phyloP scores from a whole-genome alignment of 805 yeast genomes.

The Candida dajiaensis region DNA sequence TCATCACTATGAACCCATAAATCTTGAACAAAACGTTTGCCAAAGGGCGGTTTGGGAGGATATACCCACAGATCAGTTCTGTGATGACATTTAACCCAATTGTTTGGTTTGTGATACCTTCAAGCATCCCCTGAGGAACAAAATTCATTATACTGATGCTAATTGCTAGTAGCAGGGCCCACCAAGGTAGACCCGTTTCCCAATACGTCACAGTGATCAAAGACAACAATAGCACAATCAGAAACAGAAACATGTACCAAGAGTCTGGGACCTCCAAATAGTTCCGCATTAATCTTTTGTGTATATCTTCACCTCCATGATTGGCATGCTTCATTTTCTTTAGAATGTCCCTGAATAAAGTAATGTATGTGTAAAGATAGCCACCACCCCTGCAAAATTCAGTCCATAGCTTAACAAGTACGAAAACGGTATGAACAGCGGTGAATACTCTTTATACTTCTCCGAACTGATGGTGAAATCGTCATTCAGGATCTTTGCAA shows the following conservation, averaged over 20 bases:
- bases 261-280: constrained; percentile 68
- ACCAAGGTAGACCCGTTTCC: constrained; percentile 51
- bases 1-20: constrained; percentile 46
- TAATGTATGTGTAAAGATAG: constrained; percentile 51
- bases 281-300: constrained; percentile 43
- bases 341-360: constrained; percentile 56
- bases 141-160: constrained; percentile 45
- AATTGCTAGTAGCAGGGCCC: constrained; percentile 56
- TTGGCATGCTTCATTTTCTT: constrained; percentile 30
- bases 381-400: constrained; percentile 56
- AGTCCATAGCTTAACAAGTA: constrained; percentile 50
- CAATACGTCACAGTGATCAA: constrained; percentile 28
- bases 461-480: constrained; percentile 36
- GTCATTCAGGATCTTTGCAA: constrained; percentile 36
- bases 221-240: constrained; percentile 24
- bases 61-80: constrained; percentile 54
- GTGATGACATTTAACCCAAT: constrained; percentile 55
- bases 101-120: constrained; percentile 48
- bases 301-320: constrained; percentile 41
- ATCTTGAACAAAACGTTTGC: constrained; percentile 51
- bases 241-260: constrained; percentile 29
- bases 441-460: constrained; percentile 48
- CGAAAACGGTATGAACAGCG: constrained; percentile 50
- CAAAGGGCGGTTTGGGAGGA: constrained; percentile 46
- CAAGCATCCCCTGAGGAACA: constrained; percentile 51